Evolutionary conservation across 257 asterid genomes (phyloP), one percentile per base, ranked within the genome.

Genomic region (Solanum medicagineum): DNA sequence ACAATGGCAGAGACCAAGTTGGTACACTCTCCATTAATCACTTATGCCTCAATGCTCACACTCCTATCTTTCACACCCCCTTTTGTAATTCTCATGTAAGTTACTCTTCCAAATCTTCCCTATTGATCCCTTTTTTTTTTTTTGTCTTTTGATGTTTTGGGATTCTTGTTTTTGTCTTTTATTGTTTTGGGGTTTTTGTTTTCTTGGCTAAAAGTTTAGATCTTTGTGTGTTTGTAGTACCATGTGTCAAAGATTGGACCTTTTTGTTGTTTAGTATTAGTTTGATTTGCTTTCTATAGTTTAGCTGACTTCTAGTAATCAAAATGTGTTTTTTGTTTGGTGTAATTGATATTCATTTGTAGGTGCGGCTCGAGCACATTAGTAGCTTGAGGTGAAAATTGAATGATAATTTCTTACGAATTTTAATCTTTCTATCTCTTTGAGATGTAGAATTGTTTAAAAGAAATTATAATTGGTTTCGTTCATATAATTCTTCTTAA

Each of bases 31-130:
- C 97, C 98, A 17, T 24, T 90, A 83, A 75, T 96, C 81, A 94
- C 99, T 45, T 96, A 96, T 80, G 92, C 85, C 10, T 96, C 99
- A 83, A 91, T 96, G 94, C 90, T 96, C 42, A 90, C 96, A 40
- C 94, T 96, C 59, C 96, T 94, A 68, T 82, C 97, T 83, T 88
- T 92, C 81, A 93, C 98, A 87, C 99, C 98, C 44, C 99, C 99
- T 62, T 96, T 96, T 84, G 99, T 94, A 20, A 94, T 96, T 90
- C 96, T 96, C 20, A 87, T 96, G 99, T 93, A 68, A 91, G 97
- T 90, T 11, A 4, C 15, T 51, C 4, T 3, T 51, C 55, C 16
- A 44, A 12, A 51, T 12, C 55, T 11, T 40, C 22, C 8, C 5
- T 70, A 40, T 70, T 70, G 24, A 70, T 70, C 77, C 26, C 26